Evolutionary conservation across 495 filamentous ascomycete species (phyloP).

Genomic region (Lepraria neglecta): DNA sequence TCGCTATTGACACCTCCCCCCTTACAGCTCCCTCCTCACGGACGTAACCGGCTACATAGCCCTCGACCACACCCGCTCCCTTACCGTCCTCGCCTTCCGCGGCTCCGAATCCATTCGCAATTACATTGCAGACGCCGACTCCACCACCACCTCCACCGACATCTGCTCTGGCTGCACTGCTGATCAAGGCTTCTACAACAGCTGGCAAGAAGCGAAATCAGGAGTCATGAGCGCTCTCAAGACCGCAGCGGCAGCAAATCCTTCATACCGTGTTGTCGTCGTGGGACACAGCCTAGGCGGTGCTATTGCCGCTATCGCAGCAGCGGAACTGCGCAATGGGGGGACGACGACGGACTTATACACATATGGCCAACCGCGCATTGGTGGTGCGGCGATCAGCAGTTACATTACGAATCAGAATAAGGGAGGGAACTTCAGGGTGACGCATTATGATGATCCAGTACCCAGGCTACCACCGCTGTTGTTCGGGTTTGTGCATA

Average conservation of each 20-base stretch:
- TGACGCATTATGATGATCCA: conserved; percentile 62
- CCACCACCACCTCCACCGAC: conserved; percentile 33
- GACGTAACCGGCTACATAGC: conserved; percentile 68
- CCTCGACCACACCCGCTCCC: conserved; percentile 51
- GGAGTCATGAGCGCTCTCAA: conserved; percentile 41
- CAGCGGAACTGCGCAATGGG: conserved; percentile 48
- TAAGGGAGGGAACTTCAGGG: conserved; percentile 49
- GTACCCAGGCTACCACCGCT: conserved; percentile 58
- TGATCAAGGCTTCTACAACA: conserved; percentile 49
- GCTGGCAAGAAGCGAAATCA: conserved; percentile 44
- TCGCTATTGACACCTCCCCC: not conserved
- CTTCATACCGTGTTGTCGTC: conserved; percentile 48
- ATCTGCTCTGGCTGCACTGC: conserved; percentile 48
- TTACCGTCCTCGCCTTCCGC: conserved; percentile 64
- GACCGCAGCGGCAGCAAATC: conserved; percentile 34
- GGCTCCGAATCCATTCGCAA: conserved; percentile 58
- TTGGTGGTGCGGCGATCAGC: conserved; percentile 54
- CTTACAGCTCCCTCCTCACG: conserved; percentile 44
- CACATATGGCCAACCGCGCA: conserved; percentile 62
- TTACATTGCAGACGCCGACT: conserved; percentile 59
- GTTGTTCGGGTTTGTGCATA: conserved; percentile 51
- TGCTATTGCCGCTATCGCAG: conserved; percentile 57
- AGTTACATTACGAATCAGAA: conserved; percentile 48
- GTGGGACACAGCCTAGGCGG: conserved; percentile 67
- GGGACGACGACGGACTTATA: conserved; percentile 47